Evolutionary conservation across 2,329 filamentous ascomycete species (phyloP), one percentile per base, ranked within the genome.

Genomic region (Sclerotinia nivalis): DNA sequence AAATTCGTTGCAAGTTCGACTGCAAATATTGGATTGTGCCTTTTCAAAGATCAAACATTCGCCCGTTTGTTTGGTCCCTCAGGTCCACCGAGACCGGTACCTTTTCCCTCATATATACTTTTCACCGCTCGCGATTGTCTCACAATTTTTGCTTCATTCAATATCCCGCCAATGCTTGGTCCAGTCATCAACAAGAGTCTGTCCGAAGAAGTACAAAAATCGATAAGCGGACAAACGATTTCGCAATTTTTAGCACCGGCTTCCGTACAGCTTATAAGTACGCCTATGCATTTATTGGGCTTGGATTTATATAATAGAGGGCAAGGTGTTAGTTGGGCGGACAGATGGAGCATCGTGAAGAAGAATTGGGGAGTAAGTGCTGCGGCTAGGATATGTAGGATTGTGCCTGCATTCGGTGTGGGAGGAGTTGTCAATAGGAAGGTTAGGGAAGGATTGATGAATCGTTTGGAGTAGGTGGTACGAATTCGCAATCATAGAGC

Each of bases 131-230:
- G 94, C 75, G 94, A 97, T 82, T 93, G 90, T 80, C 82, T 97
- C 72, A 97, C 94, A 66, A 93, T 97, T 76, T 97, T 96, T 79
- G 93, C 93, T 6, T 92, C 89, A 18, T 98, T 97, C 85, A 97
- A 97, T 78, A 83, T 97, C 2, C 95, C 95, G 0, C 87, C 92
- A 0, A 77, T 96, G 2, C 84, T 97, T 13, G 92, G 92, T 0
- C 93, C 93, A 0, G 80, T 83, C 8, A 82, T 97, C 28, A 87
- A 85, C 20, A 81, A 85, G 25, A 82, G 84, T 40, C 77, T 91
- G 72, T 81, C 78, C 64, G 83, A 84, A 69, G 86, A 86, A 72
- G 79, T 89, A 45, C 81, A 88, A 22, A 82, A 77, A 62, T 75
- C 71, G 28, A 73, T 88, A 43, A 84, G 82, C 28, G 87, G 87